These are phyloP conservation scores for Lactuca saligna DNA, from an alignment of 129 eudicot genomes.

Conservation along the genomic window DNA sequence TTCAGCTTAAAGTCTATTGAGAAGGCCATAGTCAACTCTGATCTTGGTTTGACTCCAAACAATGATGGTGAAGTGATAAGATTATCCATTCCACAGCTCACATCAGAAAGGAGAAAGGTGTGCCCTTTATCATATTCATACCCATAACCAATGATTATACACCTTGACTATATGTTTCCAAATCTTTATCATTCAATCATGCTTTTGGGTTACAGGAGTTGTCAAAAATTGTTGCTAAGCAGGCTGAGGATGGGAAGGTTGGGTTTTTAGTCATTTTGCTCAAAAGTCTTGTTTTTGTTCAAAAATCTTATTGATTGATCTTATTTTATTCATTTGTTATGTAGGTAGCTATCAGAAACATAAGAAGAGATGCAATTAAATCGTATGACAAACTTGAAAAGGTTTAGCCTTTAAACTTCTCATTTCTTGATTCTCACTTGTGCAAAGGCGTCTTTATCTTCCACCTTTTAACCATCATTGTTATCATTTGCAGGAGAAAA, in stretches of 20 bases:
- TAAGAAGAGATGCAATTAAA: constrained; percentile 95
- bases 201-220: constrained; percentile 59
- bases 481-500: constrained; percentile 69
- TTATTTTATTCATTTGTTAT: constrained; percentile 5
- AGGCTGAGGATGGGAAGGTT: constrained; percentile 98
- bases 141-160: constrained; percentile 7
- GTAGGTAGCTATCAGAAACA: constrained; percentile 91
- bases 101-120: constrained; percentile 96
- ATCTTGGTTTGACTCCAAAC: constrained; percentile 76
- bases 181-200: constrained; percentile 9
- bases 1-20: constrained; percentile 91
- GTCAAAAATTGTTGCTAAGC: constrained; percentile 83
- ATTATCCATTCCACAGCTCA: constrained; percentile 78
- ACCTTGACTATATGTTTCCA: background rate
- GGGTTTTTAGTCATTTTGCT: constrained; percentile 9
- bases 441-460: background rate
- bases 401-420: constrained; percentile 48
- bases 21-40: constrained; percentile 85
- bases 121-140: background rate
- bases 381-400: constrained; percentile 91
- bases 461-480: background rate
- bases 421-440: constrained; percentile 14
- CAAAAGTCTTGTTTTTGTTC: background rate
- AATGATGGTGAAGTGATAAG: constrained; percentile 95
- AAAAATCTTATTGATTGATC: background rate